Evolutionary conservation across 2,329 filamentous ascomycete genomes (phyloP), one percentile per base, ranked within the genome.

Genomic region (Hypoxylon sp.): DNA sequence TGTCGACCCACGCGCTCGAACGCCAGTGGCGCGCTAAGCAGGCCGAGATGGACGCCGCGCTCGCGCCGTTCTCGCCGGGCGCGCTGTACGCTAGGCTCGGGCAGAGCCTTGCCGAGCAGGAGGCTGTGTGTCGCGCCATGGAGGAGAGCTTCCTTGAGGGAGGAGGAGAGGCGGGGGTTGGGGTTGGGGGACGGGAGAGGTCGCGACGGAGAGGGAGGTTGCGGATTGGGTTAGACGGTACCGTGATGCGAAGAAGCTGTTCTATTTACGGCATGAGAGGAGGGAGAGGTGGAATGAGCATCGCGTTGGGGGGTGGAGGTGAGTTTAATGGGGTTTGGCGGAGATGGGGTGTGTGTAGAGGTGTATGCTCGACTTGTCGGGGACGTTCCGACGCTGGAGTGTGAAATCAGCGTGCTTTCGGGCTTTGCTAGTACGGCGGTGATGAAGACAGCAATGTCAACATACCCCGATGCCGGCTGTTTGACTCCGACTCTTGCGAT

Each of bases 221-320:
- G 84, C 86, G 1, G 95, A 98, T 67, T 98, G 96, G 90, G 88
- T 97, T 19, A 87, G 91, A 75, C 84, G 92, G 74, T 92, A 97
- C 71, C 86, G 94, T 73, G 94, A 95, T 74, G 92, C 92, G 9
- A 92, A 91, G 77, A 92, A 92, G 74, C 83, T 92, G 63, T 91
- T 91, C 69, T 97, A 96, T 76, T 84, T 94, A 59, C 86, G 96
- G 64, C 90, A 91, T 76, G 96, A 98, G 83, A 88, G 93, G 72
- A 97, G 94, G 80, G 92, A 94, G 75, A 87, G 96, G 74, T 98
- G 96, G 96, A 96, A 98, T 78, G 95, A 98, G 81, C 94, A 95
- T 24, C 86, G 95, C 73, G 95, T 98, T 35, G 95, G 95, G 10
- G 96, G 96, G 0, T 98, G 96, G 96, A 88, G 95, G 76, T 95